Evolutionary conservation across 1,284 basidiomycete species (phyloP), one percentile per base, ranked within the genome.

Genomic region (Singerocomus inundabilis): DNA sequence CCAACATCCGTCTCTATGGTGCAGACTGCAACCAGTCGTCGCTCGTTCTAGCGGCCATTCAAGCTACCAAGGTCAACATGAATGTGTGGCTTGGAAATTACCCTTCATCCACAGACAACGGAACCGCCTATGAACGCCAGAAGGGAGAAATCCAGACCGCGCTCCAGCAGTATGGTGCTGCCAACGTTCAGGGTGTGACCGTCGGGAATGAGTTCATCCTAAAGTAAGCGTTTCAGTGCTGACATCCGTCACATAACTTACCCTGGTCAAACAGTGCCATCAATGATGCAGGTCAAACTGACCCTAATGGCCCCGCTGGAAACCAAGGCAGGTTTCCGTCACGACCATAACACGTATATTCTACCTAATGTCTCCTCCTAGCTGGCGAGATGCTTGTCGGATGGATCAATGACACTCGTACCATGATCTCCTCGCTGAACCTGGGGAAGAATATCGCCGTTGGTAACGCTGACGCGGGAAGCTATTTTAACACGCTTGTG

Each of bases 381-480:
- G 65, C 65, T 30, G 73, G 74, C 18, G 51, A 61, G 18, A 64
- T 76, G 35, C 80, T 96, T 39, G 74, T 85, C 33, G 57, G 70
- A 15, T 80, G 85, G 66, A 90, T 96, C 54, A 64, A 77, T 2
- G 85, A 91, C 67, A 81, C 83, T 11, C 72, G 77, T 16, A 64
- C 64, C 24, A 79, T 80, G 73, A 60, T 93, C 49, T 53, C 69
- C 9, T 71, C 65, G 11, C 62, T 91, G 59, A 72, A 75, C 44
- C 66, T 91, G 30, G 57, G 61, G 45, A 79, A 81, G 59, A 71
- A 63, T 12, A 72, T 94, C 44, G 82, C 84, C 0, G 80, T 98
- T 29, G 96, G 96, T 16, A 97, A 85, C 12, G 82, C 91, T 7
- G 95, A 99, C 61, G 96, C 95, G 9, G 95, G 95, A 25, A 82